Percentiles rank a stretch among this genome's conserved stretches.
Conservation (phyloP, 495 filamentous ascomycete genomes). For the Cairneyella variabilis region DNA sequence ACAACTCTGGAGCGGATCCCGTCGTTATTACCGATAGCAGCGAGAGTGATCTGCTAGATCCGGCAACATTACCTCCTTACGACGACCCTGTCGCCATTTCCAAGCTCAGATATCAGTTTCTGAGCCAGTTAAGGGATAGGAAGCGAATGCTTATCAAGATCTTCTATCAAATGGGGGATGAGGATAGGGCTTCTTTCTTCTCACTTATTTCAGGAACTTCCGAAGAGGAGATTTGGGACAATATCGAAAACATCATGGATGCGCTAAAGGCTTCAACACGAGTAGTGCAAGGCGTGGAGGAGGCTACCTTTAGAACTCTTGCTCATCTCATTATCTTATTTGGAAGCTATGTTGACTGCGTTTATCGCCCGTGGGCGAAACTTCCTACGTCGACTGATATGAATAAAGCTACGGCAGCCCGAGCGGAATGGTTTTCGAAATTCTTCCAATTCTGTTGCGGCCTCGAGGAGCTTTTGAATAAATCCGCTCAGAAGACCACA, state of each 20-base stretch:
- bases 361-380: constrained; percentile 3
- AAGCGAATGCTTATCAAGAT: not conserved
- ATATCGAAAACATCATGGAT: constrained; percentile 14
- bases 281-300: constrained; percentile 18
- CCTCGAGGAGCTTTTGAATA: not conserved
- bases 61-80: constrained; percentile 4
- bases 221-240: constrained; percentile 14
- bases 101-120: constrained; percentile 3
- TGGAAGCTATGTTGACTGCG: constrained; percentile 18
- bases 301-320: constrained; percentile 5
- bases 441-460: constrained; percentile 13
- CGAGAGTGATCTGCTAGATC: not conserved
- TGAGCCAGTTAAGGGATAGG: not conserved
- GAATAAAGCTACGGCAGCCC: not conserved
- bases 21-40: constrained; percentile 12
- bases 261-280: not conserved
- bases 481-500: not conserved
- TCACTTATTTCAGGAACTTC: constrained; percentile 6
- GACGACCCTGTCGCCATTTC: constrained; percentile 17
- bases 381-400: too few species aligned
- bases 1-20: too few species aligned
- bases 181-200: not conserved
- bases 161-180: constrained; percentile 2
- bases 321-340: constrained; percentile 14
- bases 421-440: not conserved